Base-by-base conservation (phyloP, 345 rosid species). In the Anastatica hierochuntica region DNA sequence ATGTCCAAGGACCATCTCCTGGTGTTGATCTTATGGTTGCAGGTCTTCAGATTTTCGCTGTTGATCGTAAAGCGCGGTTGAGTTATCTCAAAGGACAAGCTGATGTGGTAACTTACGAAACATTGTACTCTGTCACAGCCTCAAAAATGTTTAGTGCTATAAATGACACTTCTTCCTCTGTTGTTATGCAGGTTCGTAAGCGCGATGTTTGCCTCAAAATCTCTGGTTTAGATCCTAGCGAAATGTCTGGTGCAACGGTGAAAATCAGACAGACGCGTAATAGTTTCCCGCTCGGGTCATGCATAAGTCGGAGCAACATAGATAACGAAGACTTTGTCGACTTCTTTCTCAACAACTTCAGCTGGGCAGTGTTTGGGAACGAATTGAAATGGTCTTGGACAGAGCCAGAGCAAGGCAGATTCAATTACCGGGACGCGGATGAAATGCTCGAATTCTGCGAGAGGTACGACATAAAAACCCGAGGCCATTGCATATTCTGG, bases 381-480 rank as follows among this genome's bases (percentile, higher is more conserved):
- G 98, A 92, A 75, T 60, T 92, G 77, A 92, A 88, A 72, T 92
- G 98, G 98, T 83, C 73, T 55, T 88, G 96, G 97, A 92, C 98
- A 6, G 98, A 92, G 57, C 8, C 98, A 31, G 88, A 78, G 58
- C 75, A 69, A 68, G 95, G 97, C 8, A 83, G 65, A 43, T 41
- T 83, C 65, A 88, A 83, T 68, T 92, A 85, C 71, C 75, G 68
- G 26, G 94, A 85, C 30, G 96, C 98, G 1, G 96, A 92, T 60
- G 88, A 78, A 54, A 75, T 92, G 98, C 58, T 92, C 40, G 84
- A 53, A n/a, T 56, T 88, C 58, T 92, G 96, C 45, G 61, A 53
- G 41, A 73, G 39, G n/a, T 60, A 85, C 62, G 77, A 74, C 60
- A 76, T 88, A 40, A 56, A 83, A 38, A 54, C 72, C 49, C 66